Base-by-base conservation (phyloP, 164 flowering plant species). In the Liquidambar formosana region DNA sequence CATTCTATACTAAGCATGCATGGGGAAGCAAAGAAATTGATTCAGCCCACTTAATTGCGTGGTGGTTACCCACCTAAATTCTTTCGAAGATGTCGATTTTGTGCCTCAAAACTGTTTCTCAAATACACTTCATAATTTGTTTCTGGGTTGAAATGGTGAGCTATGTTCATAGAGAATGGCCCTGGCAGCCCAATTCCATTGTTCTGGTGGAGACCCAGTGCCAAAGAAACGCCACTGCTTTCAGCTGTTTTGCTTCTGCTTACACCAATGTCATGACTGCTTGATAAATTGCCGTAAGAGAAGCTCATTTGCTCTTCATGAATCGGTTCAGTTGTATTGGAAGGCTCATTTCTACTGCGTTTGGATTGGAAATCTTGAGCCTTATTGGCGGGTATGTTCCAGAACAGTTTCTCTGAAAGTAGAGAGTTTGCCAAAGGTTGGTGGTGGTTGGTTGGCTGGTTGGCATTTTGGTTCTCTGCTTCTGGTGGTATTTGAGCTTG, bases 201-300 rank as follows among this genome's bases (percentile, higher is more conserved):
- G 15, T 60, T 68, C 45, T 64, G 78, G 52, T 68, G 54, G 38
- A 76, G 75, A 10, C 73, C 73, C 18, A 76, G 45, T 15, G 73
- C 75, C 8, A 76, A 62, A 28, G 75, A 72, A n/a, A 76, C 22
- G 49, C 57, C 66, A 1, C 33, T 67, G 66, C 64, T 64, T 48
- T 56, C 67, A 18, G 8, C 63, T 1, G 56, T 22, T n/a, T 52
- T 25, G 52, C 60, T 22, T 59, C 69, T 66, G 14, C 38, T 13
- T 12, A 13, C 49, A 28, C 38, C 57, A 14, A 14, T 15, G 0
- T 25, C 8, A 21, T 19, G 21, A 47, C 19, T 48, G 14, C 54
- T 48, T 43, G 67, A 44, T 45, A 70, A 56, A 45, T 45, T n/a
- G 21, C 18, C 46, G 43, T 18, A 12, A 57, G 22, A 45, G 2